Evolutionary conservation across 2,329 filamentous ascomycete genomes (phyloP), one percentile per base, ranked within the genome.

Genomic region (Pyricularia grisea): DNA sequence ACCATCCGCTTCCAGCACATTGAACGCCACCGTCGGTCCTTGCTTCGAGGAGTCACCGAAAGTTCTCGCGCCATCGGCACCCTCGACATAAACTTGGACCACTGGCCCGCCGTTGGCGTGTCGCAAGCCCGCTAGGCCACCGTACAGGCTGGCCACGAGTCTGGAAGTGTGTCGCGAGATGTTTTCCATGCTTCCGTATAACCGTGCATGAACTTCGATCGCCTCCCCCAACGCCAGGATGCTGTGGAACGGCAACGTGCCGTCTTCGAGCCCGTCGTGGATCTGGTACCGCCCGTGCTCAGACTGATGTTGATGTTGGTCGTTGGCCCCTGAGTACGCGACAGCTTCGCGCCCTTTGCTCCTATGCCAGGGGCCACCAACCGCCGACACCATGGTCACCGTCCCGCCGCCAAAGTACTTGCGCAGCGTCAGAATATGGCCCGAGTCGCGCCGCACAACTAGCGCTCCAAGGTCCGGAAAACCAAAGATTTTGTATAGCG

Each of bases 341-440:
- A 58, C 66, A 33, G 71, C 80, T 72, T 80, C 79, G 7, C 79
- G 72, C 5, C 80, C 80, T 68, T 84, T 88, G 71, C 80, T 86
- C 36, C 80, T 82, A 74, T 85, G 85, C 86, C 82, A 90, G 4
- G 79, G 78, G n/a, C 79, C 77, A 20, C 81, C 81, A 61, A 84
- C 76, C 25, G 82, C 80, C 6, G 84, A 83, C 30, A 89, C 83
- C 82, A 88, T 86, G 67, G 85, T 83, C 55, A 88, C 85, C 1
- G 89, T 91, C 11, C 89, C 89, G 31, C 89, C 89, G 25, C 88
- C 89, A 73, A 92, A 91, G 74, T 90, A 92, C 70, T 81, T 84
- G 60, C 87, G 80, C 68, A 81, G 79, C 67, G 81, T 83, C 63
- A 85, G 81, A 68, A 88, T 81, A 70, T 87, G 81, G 0, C 83